Evolutionary conservation across 345 rosid species (phyloP).

Genomic region (Reutealis trisperma): DNA sequence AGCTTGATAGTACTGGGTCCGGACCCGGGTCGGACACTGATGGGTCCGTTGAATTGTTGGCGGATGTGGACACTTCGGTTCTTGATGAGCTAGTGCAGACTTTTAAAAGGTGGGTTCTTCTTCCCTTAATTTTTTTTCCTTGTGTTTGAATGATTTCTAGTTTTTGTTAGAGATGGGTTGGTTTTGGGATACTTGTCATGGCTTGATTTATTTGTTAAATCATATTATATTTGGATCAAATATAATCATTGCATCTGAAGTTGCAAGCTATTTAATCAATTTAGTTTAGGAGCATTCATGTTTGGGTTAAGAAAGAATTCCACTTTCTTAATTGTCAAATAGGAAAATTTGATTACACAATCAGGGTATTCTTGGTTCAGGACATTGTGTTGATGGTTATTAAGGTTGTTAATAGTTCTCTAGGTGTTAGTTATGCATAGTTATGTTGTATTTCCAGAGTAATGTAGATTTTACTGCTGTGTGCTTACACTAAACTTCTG

Average conservation of each 20-base stretch:
- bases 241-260: background rate
- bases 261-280: background rate
- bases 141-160: background rate
- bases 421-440: background rate
- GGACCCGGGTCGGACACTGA: slow-evolving; percentile 58
- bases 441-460: background rate
- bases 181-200: background rate
- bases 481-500: background rate
- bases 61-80: slow-evolving; percentile 68
- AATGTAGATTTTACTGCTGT: background rate
- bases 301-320: background rate
- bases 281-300: background rate
- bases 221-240: background rate
- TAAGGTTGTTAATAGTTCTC: background rate
- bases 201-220: background rate
- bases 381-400: background rate
- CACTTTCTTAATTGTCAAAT: background rate
- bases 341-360: background rate
- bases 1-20: slow-evolving; percentile 56
- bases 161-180: background rate
- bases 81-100: slow-evolving; percentile 73
- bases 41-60: slow-evolving; percentile 62
- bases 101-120: slow-evolving; percentile 57
- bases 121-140: background rate
- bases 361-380: background rate